Evolutionary conservation across 2,329 filamentous ascomycete genomes (phyloP), one percentile per base, ranked within the genome.

Genomic region (Teratosphaeria pseudoeucalypti): DNA sequence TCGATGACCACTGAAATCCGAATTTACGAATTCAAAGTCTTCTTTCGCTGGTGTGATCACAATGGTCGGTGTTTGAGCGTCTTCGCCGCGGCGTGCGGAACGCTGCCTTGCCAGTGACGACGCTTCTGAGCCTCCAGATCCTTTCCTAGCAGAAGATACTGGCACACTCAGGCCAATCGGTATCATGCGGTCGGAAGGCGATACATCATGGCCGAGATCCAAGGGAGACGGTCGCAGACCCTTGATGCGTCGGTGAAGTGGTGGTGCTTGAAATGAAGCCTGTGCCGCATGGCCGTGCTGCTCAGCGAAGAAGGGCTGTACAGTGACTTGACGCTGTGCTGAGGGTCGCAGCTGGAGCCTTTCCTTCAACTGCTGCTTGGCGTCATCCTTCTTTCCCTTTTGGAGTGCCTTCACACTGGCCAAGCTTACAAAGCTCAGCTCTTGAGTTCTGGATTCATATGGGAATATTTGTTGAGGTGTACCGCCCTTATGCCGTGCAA

Each of bases 121-220:
- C 19, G 53, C 19, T 23, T 55, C 29, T 34, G 29, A 32, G 53
- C 34, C 53, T 55, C 14, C 53, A 2, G 34, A 55, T 9, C 29
- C 53, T 32, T 55, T 55, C 12, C 53, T 34, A 7, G 16, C 53
- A 55, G 29, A 27, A 23, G 53, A 9, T 6, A 83, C 81, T 2
- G 86, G 82, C 54, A 90, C 76, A 14, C 82, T 81, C 56, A 90
- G 84, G 12, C 87, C 87, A 64, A 90, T 90, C 52, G 87, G 80
- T 61, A 90, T 90, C 1, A 85, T 85, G n/a, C 84, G 79, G 66
- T 87, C 84, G 60, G 81, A 82, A 0, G 87, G 87, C 14, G 87
- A 89, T 3, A 89, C 77, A 62, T 84, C 83, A 16, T 63, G 59
- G 37, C 71, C 67, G 27, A 72, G 63, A 26, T 67, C 60, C 54